phyloP scores from a whole-genome alignment of 2,329 filamentous ascomycete species.

The Westerdykella sp. region DNA sequence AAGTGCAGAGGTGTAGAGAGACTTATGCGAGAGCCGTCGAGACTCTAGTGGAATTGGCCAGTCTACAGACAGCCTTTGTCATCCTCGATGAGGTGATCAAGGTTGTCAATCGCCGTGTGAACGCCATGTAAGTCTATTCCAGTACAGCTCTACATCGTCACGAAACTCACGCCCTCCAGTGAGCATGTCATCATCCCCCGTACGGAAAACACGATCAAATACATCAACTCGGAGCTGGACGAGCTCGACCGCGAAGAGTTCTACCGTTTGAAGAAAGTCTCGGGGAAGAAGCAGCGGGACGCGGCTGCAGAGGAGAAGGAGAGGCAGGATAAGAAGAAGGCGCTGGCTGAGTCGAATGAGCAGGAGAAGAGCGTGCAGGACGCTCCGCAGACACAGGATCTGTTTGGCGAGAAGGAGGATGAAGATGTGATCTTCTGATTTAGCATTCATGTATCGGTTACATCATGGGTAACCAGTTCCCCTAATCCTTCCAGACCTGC shows the following conservation, averaged over 20 bases:
- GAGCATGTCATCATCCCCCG: slow-evolving; percentile 95
- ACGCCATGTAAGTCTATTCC: slow-evolving; percentile 67
- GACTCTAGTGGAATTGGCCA: slow-evolving; percentile 89
- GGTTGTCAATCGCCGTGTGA: slow-evolving; percentile 95
- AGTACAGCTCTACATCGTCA: neutral
- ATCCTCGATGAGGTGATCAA: slow-evolving; percentile 99
- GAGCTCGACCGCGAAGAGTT: slow-evolving; percentile 98
- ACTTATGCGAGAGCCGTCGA: slow-evolving; percentile 95
- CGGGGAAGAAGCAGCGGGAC: slow-evolving; percentile 59
- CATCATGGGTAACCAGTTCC: no score
- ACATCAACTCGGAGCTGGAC: slow-evolving; percentile 97
- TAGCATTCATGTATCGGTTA: neutral
- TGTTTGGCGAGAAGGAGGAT: slow-evolving; percentile 70
- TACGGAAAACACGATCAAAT: slow-evolving; percentile 99
- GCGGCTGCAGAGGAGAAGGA: slow-evolving; percentile 40
- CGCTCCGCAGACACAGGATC: slow-evolving; percentile 50
- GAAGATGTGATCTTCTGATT: slow-evolving; percentile 76
- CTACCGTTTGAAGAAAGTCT: slow-evolving; percentile 92
- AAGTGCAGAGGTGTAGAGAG: slow-evolving; percentile 90
- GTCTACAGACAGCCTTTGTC: slow-evolving; percentile 94
- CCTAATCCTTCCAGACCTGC: no score
- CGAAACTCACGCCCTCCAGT: slow-evolving; percentile 34
- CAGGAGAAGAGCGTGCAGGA: slow-evolving; percentile 26
- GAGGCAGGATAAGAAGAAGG: slow-evolving; percentile 37
- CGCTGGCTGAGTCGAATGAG: slow-evolving; percentile 5